Conservation (phyloP, 2,329 filamentous ascomycete species). For the Phialophora verrucosa region DNA sequence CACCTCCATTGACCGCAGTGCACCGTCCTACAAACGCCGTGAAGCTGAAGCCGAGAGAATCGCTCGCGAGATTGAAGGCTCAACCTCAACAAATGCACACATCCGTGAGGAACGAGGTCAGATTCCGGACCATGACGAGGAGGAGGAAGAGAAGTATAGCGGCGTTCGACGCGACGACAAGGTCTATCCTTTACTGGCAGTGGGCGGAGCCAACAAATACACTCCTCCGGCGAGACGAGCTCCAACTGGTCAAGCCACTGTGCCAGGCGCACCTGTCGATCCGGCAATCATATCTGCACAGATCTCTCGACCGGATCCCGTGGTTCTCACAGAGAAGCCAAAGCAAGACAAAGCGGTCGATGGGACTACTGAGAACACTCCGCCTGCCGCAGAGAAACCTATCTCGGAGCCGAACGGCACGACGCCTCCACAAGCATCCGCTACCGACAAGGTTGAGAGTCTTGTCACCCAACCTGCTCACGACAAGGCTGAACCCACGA, state of each 20-base stretch:
- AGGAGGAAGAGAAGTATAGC: conserved; percentile 97
- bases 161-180: conserved; percentile 76
- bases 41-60: conserved; percentile 80
- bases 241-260: conserved; percentile 73
- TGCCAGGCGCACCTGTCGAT: conserved; percentile 78
- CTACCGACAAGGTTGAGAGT: conserved; percentile 11
- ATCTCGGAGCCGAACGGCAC: conserved; percentile 13
- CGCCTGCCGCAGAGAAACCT: conserved; percentile 17
- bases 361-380: conserved; percentile 4
- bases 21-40: conserved; percentile 80
- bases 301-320: conserved; percentile 60
- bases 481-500: conserved; percentile 54
- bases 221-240: conserved; percentile 87
- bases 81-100: conserved; percentile 75
- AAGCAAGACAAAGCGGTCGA: conserved; percentile 47
- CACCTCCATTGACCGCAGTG: conserved; percentile 81
- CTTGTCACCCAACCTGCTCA: conserved; percentile 37
- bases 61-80: conserved; percentile 86
- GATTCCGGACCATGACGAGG: conserved; percentile 68
- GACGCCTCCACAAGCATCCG: conserved; percentile 2
- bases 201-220: conserved; percentile 73
- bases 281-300: conserved; percentile 92
- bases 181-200: conserved; percentile 67
- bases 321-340: conserved; percentile 39
- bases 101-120: conserved; percentile 85